These are phyloP conservation scores for Naganishia vaughanmartiniae DNA, from an alignment of 768 basidiomycete genomes.

Conservation along the genomic window DNA sequence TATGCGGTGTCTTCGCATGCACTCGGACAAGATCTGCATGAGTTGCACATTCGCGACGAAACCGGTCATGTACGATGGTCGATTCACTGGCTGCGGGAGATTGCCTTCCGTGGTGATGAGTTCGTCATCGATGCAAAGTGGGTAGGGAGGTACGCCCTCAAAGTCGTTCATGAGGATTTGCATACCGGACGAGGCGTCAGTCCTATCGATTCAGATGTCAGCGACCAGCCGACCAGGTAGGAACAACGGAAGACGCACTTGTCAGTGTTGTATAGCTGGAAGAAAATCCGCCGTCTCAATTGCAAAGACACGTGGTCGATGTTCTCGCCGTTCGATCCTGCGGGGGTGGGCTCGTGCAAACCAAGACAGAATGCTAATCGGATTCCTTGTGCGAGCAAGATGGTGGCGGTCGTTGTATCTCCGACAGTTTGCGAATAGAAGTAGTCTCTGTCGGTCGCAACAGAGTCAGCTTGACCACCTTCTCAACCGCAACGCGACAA, in stretches of 20 bases:
- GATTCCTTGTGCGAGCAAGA: conserved; percentile 15
- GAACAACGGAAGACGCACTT: conserved; percentile 34
- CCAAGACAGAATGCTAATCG: conserved; percentile 21
- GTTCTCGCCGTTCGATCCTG: conserved; percentile 4
- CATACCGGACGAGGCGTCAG: conserved; percentile 36
- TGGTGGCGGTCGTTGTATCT: conserved; percentile 5
- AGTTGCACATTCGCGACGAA: conserved; percentile 35
- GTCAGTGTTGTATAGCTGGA: conserved; percentile 42
- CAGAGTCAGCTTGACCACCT: not conserved
- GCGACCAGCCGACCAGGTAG: not conserved
- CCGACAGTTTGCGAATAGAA: conserved; percentile 16
- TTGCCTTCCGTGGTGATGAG: conserved; percentile 35
- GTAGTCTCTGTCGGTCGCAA: not conserved
- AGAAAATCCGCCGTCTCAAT: conserved; percentile 37
- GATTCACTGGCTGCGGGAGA: conserved; percentile 31
- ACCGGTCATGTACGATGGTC: conserved; percentile 39
- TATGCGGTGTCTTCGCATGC: conserved; percentile 35
- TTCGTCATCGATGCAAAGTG: conserved; percentile 41
- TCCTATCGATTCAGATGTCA: conserved; percentile 27
- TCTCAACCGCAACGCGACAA: not conserved
- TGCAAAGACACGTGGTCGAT: conserved; percentile 33
- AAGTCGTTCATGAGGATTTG: conserved; percentile 34
- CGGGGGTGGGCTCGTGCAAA: conserved; percentile 11
- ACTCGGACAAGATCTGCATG: conserved; percentile 39
- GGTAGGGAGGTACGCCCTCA: conserved; percentile 38